phyloP scores from a whole-genome alignment of 164 flowering plant species.

The Magnolia kwangsiensis region DNA sequence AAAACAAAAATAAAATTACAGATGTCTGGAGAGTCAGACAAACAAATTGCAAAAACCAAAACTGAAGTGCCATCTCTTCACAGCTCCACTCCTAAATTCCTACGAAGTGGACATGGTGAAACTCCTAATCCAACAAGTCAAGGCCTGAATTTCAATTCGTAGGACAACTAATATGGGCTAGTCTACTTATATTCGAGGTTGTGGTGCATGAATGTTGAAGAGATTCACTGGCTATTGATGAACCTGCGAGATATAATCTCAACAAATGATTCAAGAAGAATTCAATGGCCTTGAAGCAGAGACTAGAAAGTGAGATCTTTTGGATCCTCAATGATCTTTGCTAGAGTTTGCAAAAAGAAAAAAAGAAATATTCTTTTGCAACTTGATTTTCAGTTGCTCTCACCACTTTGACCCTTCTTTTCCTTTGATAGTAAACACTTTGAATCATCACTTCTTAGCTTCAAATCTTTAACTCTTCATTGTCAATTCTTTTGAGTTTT shows the following conservation, averaged over 20 bases:
- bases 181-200: background rate
- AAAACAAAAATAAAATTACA: too few relatives aligned
- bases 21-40: too few relatives aligned
- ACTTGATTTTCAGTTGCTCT: too few relatives aligned
- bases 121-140: background rate
- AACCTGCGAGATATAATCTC: background rate
- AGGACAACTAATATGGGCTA: background rate
- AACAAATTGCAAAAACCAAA: background rate
- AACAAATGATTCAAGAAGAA: background rate
- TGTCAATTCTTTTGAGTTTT: too few relatives aligned
- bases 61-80: conserved; percentile 5
- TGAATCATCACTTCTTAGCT: too few relatives aligned
- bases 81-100: background rate
- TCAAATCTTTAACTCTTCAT: too few relatives aligned
- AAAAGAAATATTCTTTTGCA: too few relatives aligned
- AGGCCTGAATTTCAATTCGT: background rate
- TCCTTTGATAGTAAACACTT: too few relatives aligned
- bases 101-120: background rate
- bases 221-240: background rate
- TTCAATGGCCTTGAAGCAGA: background rate
- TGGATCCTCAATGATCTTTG: conserved; percentile 87
- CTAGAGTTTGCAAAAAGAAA: conserved; percentile 90
- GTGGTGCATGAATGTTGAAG: background rate
- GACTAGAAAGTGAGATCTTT: conserved; percentile 75
- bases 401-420: too few relatives aligned